Evolutionary conservation across 2,329 filamentous ascomycete species (phyloP), one percentile per base, ranked within the genome.

Genomic region (Cordyceps cicadae): DNA sequence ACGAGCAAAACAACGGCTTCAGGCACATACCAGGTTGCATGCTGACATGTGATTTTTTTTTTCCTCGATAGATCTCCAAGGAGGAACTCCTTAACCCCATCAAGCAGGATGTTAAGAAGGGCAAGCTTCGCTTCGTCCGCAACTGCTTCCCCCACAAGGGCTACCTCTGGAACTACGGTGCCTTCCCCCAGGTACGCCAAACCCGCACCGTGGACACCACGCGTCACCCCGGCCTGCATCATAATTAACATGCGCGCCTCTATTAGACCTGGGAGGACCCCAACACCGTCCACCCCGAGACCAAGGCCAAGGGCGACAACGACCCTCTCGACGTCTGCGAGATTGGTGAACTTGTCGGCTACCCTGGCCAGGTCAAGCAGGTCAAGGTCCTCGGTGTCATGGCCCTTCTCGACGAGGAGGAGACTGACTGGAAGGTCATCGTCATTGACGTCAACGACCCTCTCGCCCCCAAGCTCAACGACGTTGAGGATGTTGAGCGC

Each of bases 71-170:
- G 92, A 97, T 97, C 83, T 96, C 89, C 83, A 97, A 97, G 84
- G 92, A 97, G 74, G 94, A 99, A 79, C 84, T 89, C 73, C 88
- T 97, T 76, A 97, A 97, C 84, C 93, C 93, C 75, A 96, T 97
- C 83, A 97, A 97, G 88, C 94, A 99, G 83, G 94, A 99, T 77
- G 86, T 87, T 78, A 97, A 99, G 89, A 97, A 99, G 86, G 94
- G 93, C 85, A 97, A 97, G 86, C 92, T 97, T 72, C 90, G 94
- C 74, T 99, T 88, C 76, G 94, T 99, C 76, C 92, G 94, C 81
- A 99, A 99, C 88, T 99, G 94, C 88, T 99, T 99, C 86, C 94
- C 94, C 71, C 94, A 99, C 89, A 97, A 99, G 87, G 94, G 94
- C 68, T 99, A 99, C 80, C 90, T 99, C 71, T 99, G 94, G 94